Conservation (phyloP, 345 rosid genomes). For the Salix purpurea region DNA sequence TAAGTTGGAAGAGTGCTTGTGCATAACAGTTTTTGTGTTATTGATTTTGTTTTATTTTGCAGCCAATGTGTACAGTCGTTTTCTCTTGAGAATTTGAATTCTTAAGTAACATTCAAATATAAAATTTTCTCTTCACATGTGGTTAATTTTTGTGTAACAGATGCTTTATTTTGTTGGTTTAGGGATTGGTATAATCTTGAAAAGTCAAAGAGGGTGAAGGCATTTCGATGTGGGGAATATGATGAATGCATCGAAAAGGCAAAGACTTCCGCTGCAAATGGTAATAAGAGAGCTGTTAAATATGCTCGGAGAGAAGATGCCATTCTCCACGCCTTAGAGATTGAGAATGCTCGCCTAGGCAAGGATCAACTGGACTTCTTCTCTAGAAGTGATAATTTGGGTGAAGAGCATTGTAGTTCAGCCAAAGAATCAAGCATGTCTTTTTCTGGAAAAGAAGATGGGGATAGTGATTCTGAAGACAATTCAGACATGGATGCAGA, state of each 20-base stretch:
- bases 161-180: slow-evolving; percentile 14
- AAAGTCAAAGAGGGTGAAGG: slow-evolving; percentile 87
- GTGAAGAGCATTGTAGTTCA: slow-evolving; percentile 33
- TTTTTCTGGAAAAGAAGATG: slow-evolving; percentile 48
- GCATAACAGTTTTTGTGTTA: not conserved
- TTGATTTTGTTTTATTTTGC: not conserved
- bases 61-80: not conserved
- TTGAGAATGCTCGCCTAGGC: slow-evolving; percentile 68
- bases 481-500: slow-evolving; percentile 15
- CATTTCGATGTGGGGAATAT: slow-evolving; percentile 96
- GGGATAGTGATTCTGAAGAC: slow-evolving; percentile 38
- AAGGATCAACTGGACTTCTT: slow-evolving; percentile 46
- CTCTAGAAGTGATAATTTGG: slow-evolving; percentile 28
- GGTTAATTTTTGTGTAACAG: slow-evolving; percentile 6
- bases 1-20: not conserved
- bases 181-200: slow-evolving; percentile 99
- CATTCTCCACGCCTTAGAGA: slow-evolving; percentile 82
- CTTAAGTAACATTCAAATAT: not conserved
- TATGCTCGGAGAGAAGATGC: slow-evolving; percentile 96
- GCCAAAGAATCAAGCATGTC: slow-evolving; percentile 50
- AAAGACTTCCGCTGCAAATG: slow-evolving; percentile 65
- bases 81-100: slow-evolving; percentile 3
- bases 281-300: slow-evolving; percentile 66
- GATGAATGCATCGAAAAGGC: slow-evolving; percentile 79
- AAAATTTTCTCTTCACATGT: not conserved